A percentile compares a stretch with the other conserved stretches of the same genome.
phyloP scores from a whole-genome alignment of 2,329 filamentous ascomycete genomes.

The Cytospora leucostoma region DNA sequence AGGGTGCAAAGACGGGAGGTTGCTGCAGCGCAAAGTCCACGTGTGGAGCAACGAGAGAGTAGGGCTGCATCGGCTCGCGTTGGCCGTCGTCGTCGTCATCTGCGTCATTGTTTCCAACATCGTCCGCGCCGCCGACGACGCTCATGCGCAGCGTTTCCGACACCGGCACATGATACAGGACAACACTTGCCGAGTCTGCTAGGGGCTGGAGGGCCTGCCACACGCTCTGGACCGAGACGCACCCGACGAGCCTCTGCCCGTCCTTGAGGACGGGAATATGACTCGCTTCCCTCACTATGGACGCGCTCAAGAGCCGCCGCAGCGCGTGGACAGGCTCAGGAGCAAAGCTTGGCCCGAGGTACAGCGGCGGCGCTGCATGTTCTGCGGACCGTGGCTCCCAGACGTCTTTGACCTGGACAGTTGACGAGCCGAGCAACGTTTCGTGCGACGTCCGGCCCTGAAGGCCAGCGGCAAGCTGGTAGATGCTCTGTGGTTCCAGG shows the following conservation, averaged over 20 bases:
- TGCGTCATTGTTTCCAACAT: not conserved
- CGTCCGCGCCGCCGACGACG: not conserved
- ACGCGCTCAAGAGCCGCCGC: not conserved
- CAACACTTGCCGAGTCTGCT: not conserved
- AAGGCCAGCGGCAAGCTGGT: not conserved
- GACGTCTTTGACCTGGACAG: not conserved
- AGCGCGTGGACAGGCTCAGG: not conserved
- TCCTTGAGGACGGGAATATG: not conserved
- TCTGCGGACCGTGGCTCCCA: not conserved
- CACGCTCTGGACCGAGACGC: not conserved
- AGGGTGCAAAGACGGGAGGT: not conserved
- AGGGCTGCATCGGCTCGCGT: not conserved
- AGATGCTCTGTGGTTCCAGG: not conserved
- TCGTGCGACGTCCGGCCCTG: not conserved
- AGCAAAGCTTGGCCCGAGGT: not conserved
- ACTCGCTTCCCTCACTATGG: not conserved
- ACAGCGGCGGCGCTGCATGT: not conserved
- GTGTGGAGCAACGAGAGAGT: not conserved
- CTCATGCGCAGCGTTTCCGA: not conserved
- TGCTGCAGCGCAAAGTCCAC: not conserved
- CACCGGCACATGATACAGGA: not conserved
- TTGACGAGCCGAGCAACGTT: not conserved
- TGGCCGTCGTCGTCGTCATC: not conserved
- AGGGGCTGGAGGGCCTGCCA: not conserved
- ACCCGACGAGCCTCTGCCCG: not conserved